These are phyloP conservation scores for Phanerochaete sordida DNA, from an alignment of 768 basidiomycete genomes.

Conservation along the genomic window DNA sequence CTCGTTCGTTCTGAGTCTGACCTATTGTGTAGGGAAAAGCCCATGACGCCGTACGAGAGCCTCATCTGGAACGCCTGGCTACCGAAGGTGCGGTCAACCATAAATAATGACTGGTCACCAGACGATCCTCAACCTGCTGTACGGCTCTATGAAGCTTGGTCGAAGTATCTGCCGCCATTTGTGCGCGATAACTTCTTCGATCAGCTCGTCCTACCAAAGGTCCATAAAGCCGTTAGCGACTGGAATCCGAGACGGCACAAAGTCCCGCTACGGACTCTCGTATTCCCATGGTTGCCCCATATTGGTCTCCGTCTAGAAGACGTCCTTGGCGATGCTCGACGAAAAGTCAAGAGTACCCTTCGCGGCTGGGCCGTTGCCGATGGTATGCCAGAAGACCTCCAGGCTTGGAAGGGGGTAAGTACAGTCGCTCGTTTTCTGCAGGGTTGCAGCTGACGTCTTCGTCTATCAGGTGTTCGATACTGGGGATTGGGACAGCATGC, in stretches of 20 bases:
- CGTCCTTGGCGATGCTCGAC: conserved; percentile 80
- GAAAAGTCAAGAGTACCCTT: conserved; percentile 79
- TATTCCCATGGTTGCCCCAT: conserved; percentile 96
- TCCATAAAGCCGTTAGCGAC: conserved; percentile 75
- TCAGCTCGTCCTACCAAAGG: conserved; percentile 92
- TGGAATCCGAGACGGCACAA: conserved; percentile 69
- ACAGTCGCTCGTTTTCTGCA: neutral
- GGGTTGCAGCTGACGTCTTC: neutral
- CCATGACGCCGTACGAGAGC: conserved; percentile 95
- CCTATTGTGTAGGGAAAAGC: conserved; percentile 39
- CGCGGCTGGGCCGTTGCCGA: conserved; percentile 73
- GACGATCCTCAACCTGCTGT: conserved; percentile 71
- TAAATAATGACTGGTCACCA: conserved; percentile 95
- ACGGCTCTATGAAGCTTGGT: conserved; percentile 85
- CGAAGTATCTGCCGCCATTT: conserved; percentile 82
- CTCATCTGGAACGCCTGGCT: conserved; percentile 95
- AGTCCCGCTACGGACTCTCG: conserved; percentile 67
- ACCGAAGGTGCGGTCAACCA: conserved; percentile 86
- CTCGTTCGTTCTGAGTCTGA: neutral
- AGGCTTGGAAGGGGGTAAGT: conserved; percentile 77
- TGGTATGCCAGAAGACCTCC: conserved; percentile 70
- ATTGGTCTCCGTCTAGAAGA: conserved; percentile 80
- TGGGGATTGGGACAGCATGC: conserved; percentile 85
- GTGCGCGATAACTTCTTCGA: conserved; percentile 94
- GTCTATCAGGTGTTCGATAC: conserved; percentile 61